Conservation (phyloP, 2,329 filamentous ascomycete genomes). For the Aspergillus sp. region DNA sequence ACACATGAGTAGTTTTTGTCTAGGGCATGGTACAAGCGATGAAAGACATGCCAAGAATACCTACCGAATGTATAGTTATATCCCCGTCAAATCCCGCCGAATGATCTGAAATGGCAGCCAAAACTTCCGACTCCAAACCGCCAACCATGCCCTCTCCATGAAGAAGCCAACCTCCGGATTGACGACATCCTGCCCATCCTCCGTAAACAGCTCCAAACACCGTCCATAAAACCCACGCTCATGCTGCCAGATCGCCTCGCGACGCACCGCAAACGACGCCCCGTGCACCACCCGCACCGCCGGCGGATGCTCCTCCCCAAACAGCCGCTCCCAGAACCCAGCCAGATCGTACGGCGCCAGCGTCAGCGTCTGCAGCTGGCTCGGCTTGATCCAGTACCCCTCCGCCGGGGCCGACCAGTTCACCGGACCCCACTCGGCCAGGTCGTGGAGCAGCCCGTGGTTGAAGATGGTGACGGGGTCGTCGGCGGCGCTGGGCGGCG, state of each 20-base stretch:
- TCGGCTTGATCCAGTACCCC: constrained; percentile 3
- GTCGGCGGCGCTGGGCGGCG: not conserved
- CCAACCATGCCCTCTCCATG: not conserved
- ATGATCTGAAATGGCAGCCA: too few relatives aligned
- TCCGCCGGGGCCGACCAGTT: not conserved
- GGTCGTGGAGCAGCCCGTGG: not conserved
- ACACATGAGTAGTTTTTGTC: too few relatives aligned
- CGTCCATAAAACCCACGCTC: not conserved
- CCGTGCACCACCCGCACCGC: constrained; percentile 2
- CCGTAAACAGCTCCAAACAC: not conserved
- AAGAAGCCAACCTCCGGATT: not conserved
- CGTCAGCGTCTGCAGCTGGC: not conserved
- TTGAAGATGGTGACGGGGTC: constrained; percentile 5
- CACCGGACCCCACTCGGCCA: constrained; percentile 3
- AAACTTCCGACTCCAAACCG: not conserved
- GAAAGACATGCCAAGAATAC: too few relatives aligned
- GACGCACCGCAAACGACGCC: not conserved
- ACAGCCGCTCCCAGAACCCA: constrained; percentile 3
- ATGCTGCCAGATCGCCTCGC: not conserved
- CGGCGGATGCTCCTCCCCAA: not conserved
- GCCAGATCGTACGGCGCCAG: constrained; percentile 1
- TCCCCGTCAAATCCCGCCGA: too few relatives aligned
- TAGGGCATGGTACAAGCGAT: too few relatives aligned
- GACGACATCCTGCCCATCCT: not conserved
- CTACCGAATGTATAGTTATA: too few relatives aligned